Evolutionary conservation across 1,284 basidiomycete genomes (phyloP), one percentile per base, ranked within the genome.

Genomic region (Austroboletus novae-zelandiae): DNA sequence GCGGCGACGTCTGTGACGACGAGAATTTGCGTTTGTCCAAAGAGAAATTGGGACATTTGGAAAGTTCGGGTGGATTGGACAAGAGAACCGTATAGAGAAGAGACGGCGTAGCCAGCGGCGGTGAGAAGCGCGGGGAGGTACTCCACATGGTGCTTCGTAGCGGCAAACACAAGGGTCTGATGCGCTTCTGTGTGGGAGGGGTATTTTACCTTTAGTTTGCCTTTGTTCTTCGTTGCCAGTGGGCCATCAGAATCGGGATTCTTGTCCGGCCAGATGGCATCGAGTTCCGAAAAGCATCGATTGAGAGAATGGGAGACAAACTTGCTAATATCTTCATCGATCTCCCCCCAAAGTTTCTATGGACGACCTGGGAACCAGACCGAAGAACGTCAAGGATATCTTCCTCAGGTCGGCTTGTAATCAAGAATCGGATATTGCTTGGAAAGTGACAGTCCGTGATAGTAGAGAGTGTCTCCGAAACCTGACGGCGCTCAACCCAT

Each of bases 141-240:
- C 68, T 99, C 97, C 66, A 99, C 95, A 63, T 99, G 97, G 65
- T 99, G 97, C 70, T 99, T 99, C n/a, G 97, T 99, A 6, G 97
- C 94, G 9, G 87, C 86, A 61, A 99, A 99, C 31, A 99, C 81
- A 54, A 99, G 85, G 0, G 94, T 97, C 69, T 99, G 96, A 65
- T 95, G 89, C 13, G 92, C 84, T 3, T 84, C 81, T 2, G 75
- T 84, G 36, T 63, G 65, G 30, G 56, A 50, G 3, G 60, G 57
- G 48, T 68, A 71, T 52, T 75, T 78, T 50, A 78, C 77, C 42
- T 71, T 71, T 47, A 69, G 67, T 60, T 80, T 83, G 40, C 64
- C 71, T 72, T 81, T 84, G 37, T 71, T 71, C 61, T 79, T 83
- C 39, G 72, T 67, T 23, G n/a, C n/a, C n/a, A n/a, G n/a, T n/a